Evolutionary conservation across 331 rosid species (phyloP), one percentile per base, ranked within the genome.

Genomic region (Quercus lobata): DNA sequence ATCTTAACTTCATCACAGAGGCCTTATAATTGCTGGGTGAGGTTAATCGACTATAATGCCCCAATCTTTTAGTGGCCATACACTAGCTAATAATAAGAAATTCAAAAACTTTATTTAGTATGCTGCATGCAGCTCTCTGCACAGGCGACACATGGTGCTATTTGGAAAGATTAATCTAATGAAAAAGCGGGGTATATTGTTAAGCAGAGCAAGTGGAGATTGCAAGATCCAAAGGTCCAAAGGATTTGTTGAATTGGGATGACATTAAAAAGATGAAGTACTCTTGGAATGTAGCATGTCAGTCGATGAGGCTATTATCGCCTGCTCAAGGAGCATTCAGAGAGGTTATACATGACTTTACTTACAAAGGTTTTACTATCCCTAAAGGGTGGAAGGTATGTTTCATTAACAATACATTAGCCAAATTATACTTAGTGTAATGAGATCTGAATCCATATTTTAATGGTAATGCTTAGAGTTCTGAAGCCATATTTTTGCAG

Each of bases 301-400:
- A 86, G 37, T 81, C 86, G 21, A 89, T 89, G 86, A 80, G 90
- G 79, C 84, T 87, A 57, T 69, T 74, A 81, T 76, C 92, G 10
- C 75, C 85, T 29, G 81, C 88, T 35, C 79, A 81, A 4, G 90
- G 88, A 16, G 75, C 77, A 65, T 89, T 87, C 77, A 89, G 89
- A 75, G 88, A 83, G 81, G 89, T 76, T 0, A 34, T 61, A 29
- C 34, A 78, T 14, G 86, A 89, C 65, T 76, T 87, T 76, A 61
- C 72, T 52, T 85, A 19, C 46, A 82, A 73, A 57, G 88, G 84
- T 8, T 87, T 83, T 32, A 83, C 85, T 15, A 85, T 85, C 66
- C 89, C 93, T 34, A 87, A 79, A 46, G 91, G 93, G 0, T 89
- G 91, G 86, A 85, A 89, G 89, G 93, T 89, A 81, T 5, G 57